These are phyloP conservation scores for Clonostachys chloroleuca DNA, from an alignment of 2,329 filamentous ascomycete species.

Conservation along the genomic window DNA sequence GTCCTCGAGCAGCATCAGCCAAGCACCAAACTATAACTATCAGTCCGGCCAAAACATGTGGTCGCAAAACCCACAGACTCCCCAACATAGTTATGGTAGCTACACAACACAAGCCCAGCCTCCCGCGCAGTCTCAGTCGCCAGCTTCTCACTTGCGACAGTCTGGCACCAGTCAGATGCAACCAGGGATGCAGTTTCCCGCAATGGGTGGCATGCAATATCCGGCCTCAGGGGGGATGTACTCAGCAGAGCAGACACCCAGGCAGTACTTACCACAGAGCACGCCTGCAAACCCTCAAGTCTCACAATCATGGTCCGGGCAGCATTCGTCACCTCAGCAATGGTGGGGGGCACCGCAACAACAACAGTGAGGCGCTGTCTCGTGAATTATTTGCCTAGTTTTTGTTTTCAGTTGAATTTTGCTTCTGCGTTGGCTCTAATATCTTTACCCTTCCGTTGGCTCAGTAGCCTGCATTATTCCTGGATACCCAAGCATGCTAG, in stretches of 20 bases:
- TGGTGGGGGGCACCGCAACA: conserved; percentile 52
- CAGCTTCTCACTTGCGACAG: conserved; percentile 58
- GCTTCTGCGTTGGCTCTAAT: conserved; percentile 10
- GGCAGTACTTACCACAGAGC: conserved; percentile 64
- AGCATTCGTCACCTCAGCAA: conserved; percentile 52
- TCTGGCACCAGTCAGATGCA: conserved; percentile 52
- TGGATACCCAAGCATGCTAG: conserved; percentile 27
- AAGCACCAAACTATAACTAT: conserved; percentile 59
- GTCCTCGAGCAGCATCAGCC: conserved; percentile 46
- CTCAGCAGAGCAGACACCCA: conserved; percentile 56
- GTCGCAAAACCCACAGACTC: conserved; percentile 61
- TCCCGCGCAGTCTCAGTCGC: conserved; percentile 45
- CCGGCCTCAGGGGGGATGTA: conserved; percentile 49
- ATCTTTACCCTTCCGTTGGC: too few species aligned
- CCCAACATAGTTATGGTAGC: conserved; percentile 52
- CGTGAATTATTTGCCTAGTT: conserved; percentile 4
- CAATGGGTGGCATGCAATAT: conserved; percentile 57
- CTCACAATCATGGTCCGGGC: conserved; percentile 50
- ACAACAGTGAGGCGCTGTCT: conserved; percentile 18
- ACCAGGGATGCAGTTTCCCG: conserved; percentile 56
- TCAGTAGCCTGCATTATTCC: conserved; percentile 15
- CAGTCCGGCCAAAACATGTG: conserved; percentile 52
- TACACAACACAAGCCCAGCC: conserved; percentile 51
- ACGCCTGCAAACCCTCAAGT: conserved; percentile 44
- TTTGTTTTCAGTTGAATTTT: conserved; percentile 11